Conservation (phyloP, 306 rosid species). For the Trifolium fragiferum region DNA sequence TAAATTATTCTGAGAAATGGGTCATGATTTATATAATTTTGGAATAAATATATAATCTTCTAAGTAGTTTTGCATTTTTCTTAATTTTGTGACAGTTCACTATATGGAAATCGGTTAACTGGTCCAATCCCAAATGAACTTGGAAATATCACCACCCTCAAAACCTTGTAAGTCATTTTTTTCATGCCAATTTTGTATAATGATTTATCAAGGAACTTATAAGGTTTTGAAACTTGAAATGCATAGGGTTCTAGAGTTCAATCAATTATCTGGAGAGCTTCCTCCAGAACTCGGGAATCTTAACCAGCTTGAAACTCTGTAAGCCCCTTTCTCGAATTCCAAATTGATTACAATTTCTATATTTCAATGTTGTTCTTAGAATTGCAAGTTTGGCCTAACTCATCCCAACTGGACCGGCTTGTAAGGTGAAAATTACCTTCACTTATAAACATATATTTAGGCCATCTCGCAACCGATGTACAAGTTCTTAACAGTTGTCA, state of each 20-base stretch:
- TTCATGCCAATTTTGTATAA: background rate
- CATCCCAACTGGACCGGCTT: no score
- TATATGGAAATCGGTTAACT: constrained; percentile 62
- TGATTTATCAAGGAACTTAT: background rate
- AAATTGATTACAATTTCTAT: no score
- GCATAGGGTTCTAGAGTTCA: background rate
- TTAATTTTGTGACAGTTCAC: constrained; percentile 52
- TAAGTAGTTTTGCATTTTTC: background rate
- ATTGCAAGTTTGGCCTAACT: no score
- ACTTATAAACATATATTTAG: no score
- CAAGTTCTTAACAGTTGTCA: no score
- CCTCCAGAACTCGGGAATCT: constrained; percentile 24
- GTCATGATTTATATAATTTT: background rate
- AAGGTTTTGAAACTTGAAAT: background rate
- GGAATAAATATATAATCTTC: background rate
- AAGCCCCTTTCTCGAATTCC: background rate
- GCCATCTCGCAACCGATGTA: no score
- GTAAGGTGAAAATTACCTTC: no score
- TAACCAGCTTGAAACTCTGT: background rate
- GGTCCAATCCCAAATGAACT: constrained; percentile 75
- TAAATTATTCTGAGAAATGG: no score
- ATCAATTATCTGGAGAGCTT: constrained; percentile 17
- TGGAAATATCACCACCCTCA: constrained; percentile 66
- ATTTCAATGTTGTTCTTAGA: no score
- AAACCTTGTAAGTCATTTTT: constrained; percentile 62